A percentile compares a stretch with the other conserved stretches of the same genome.
Conservation (phyloP, 441 rosid genomes). For the Erodium texanum region DNA sequence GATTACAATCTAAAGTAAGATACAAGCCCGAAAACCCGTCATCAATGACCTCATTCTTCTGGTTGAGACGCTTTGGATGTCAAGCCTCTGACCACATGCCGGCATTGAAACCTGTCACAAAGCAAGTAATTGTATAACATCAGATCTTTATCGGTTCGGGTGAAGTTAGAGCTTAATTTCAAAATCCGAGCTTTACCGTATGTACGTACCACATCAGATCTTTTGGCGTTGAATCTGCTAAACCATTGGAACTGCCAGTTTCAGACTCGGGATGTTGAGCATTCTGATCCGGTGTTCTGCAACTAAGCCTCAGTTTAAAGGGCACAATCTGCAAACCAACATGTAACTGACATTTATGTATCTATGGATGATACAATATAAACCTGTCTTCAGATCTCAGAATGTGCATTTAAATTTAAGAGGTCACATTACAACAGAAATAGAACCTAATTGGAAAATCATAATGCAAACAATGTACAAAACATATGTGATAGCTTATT, state of each 20-base stretch:
- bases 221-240: conserved; percentile 24
- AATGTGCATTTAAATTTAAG: neutral
- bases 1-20: neutral
- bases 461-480: neutral
- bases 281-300: conserved; percentile 36
- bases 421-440: neutral
- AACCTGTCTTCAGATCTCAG: neutral
- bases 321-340: conserved; percentile 51
- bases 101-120: conserved; percentile 66
- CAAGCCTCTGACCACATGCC: conserved; percentile 66
- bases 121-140: too few relatives aligned
- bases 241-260: conserved; percentile 21
- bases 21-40: neutral
- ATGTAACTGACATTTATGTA: neutral
- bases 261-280: conserved; percentile 25
- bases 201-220: conserved; percentile 70
- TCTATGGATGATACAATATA: neutral
- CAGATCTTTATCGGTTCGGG: too few relatives aligned
- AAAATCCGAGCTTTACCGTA: neutral
- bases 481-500: neutral
- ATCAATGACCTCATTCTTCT: conserved; percentile 38
- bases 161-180: neutral
- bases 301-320: conserved; percentile 46
- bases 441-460: neutral
- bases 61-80: conserved; percentile 33